Evolutionary conservation across 2,329 filamentous ascomycete species (phyloP), one percentile per base, ranked within the genome.

Genomic region (Exophiala oligosperma): DNA sequence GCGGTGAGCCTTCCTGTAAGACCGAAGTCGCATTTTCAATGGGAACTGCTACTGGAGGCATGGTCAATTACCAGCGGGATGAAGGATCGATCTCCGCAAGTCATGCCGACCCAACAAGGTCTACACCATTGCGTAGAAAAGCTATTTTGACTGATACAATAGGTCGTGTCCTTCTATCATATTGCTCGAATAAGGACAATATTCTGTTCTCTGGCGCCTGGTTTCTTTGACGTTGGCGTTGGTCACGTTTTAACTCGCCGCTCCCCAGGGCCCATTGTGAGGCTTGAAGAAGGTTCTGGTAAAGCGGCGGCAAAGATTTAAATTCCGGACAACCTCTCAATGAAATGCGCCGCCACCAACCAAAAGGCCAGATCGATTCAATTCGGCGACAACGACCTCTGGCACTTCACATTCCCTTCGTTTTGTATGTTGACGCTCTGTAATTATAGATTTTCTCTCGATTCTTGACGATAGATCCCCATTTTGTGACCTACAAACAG

Each of bases 1-100:
- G 59, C 7, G 65, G 65, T 14, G 65, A 67, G 35, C 62, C 62
- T 38, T 64, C 62, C 43, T 52, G 59, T n/a, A 61, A 52, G 40
- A 64, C 49, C 21, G 62, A 57, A 4, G 48, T 57, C 24, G 49
- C 41, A 44, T 56, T 23, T 7, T n/a, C 53, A 24, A 54, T 46
- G 21, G 37, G 54, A 21, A 59, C 40, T 21, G 49, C 56, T 21
- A 46, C 56, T n/a, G 59, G 58, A 14, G 62, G 62, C 59, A 60
- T 59, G 9, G 29, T 60, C 17, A 14, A 17, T 17, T 35, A 35
- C 32, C 32, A 35, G 32, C 32, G 8, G 11, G 32, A 35, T 35
- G 11, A 9, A 8, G 2, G 32, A 35, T 11, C 8, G 32, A 35
- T 11, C 32, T 35, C 11, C 32, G 32, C 32, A 9, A 17, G 9